These are phyloP conservation scores for Castanospermum australe DNA, from an alignment of 306 rosid genomes.

Conservation along the genomic window DNA sequence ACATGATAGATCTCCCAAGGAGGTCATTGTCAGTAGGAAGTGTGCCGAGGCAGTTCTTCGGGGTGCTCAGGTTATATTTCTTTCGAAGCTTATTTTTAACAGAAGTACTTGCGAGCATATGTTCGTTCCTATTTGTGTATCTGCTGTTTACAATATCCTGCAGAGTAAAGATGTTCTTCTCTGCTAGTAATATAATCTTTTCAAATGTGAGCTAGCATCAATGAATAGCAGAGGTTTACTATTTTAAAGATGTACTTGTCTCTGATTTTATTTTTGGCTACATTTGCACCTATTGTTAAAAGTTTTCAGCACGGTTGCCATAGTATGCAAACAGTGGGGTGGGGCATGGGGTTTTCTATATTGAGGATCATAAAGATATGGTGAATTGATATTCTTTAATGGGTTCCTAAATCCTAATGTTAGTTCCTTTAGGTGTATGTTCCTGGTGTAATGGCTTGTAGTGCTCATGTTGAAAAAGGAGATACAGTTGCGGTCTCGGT, in stretches of 20 bases:
- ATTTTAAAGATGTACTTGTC: not conserved
- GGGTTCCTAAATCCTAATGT: constrained; percentile 35
- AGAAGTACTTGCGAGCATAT: not conserved
- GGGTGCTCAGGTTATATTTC: constrained; percentile 78
- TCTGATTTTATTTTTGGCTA: no score
- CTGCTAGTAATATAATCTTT: not conserved
- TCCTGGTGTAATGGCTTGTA: constrained; percentile 93
- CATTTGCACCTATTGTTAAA: not conserved
- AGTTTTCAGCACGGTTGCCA: not conserved
- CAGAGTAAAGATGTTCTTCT: not conserved
- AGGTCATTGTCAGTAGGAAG: constrained; percentile 85
- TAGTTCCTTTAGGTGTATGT: constrained; percentile 63
- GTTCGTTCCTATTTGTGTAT: no score
- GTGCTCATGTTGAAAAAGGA: constrained; percentile 91
- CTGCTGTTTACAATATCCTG: not conserved
- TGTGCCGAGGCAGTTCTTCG: constrained; percentile 98
- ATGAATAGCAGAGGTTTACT: not conserved
- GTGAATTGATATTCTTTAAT: not conserved
- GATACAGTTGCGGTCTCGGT: constrained; percentile 80
- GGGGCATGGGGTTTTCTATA: not conserved
- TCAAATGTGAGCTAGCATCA: not conserved
- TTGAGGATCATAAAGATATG: not conserved
- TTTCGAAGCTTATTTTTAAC: not conserved
- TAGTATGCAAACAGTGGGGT: not conserved
- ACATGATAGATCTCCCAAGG: constrained; percentile 65